These are phyloP conservation scores for Mycena alexandri DNA, from an alignment of 768 basidiomycete genomes.

Conservation along the genomic window DNA sequence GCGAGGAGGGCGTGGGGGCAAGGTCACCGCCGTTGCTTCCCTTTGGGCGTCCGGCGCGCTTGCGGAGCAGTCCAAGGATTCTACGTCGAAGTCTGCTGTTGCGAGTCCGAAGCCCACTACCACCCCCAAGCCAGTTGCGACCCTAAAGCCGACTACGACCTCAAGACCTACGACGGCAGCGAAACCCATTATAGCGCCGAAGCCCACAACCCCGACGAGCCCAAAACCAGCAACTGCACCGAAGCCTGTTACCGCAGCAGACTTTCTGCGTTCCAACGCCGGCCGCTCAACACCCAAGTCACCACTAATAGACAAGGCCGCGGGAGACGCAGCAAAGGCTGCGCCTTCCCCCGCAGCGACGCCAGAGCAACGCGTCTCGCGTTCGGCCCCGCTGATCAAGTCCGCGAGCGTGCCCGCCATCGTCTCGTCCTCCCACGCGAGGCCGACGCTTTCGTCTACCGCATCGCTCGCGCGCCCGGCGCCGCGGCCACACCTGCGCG, in stretches of 20 bases:
- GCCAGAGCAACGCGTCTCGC: slow-evolving; percentile 23
- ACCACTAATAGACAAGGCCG: not conserved
- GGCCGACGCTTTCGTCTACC: slow-evolving; percentile 79
- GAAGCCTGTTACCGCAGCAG: slow-evolving; percentile 20
- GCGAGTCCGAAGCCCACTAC: slow-evolving; percentile 8
- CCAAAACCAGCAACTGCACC: slow-evolving; percentile 12
- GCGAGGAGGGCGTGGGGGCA: slow-evolving; percentile 81
- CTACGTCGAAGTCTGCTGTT: slow-evolving; percentile 10
- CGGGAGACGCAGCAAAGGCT: not conserved
- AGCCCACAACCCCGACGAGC: not conserved
- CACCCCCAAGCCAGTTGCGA: slow-evolving; percentile 15
- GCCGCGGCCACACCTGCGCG: slow-evolving; percentile 30
- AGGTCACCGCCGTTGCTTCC: slow-evolving; percentile 78
- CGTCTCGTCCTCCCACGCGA: slow-evolving; percentile 79
- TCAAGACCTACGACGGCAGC: not conserved
- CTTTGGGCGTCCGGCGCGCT: slow-evolving; percentile 75
- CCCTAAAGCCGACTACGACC: not conserved
- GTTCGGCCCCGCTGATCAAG: slow-evolving; percentile 61
- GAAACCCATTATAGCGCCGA: slow-evolving; percentile 13
- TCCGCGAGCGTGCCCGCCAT: slow-evolving; percentile 77
- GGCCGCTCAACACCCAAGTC: slow-evolving; percentile 21
- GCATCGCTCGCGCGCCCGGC: slow-evolving; percentile 74
- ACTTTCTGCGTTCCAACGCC: slow-evolving; percentile 26
- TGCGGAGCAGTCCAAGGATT: slow-evolving; percentile 25
- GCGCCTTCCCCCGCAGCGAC: not conserved